Conservation (phyloP, 1,284 basidiomycete genomes). For the Trichosporon coremiiforme region DNA sequence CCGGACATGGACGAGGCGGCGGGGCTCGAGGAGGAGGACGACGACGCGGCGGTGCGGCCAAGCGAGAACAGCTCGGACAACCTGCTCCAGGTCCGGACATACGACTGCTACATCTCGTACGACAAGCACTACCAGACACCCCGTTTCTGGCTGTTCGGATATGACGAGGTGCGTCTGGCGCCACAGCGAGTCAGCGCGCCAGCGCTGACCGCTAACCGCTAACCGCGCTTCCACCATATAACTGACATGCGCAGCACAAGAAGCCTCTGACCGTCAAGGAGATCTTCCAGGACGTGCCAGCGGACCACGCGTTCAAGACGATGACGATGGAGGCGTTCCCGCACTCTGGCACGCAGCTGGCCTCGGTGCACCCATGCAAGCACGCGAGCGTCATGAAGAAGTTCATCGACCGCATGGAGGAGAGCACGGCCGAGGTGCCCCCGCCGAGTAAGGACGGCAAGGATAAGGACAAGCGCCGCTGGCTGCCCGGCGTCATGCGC, state of each 20-base stretch:
- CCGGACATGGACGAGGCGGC: conserved; percentile 83
- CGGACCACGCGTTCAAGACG: conserved; percentile 97
- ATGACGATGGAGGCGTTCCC: conserved; percentile 99
- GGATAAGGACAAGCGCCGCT: conserved; percentile 68
- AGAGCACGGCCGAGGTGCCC: conserved; percentile 63
- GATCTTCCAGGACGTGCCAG: conserved; percentile 96
- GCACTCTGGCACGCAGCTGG: conserved; percentile 80
- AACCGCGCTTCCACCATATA: too few species aligned
- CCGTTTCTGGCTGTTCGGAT: conserved; percentile 90
- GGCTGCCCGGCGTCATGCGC: conserved; percentile 67
- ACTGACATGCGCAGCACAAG: conserved; percentile 63
- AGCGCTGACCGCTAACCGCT: too few species aligned
- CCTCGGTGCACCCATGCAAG: conserved; percentile 96
- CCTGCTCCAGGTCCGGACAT: conserved; percentile 90
- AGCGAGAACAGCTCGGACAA: conserved; percentile 60
- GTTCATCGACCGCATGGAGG: conserved; percentile 98
- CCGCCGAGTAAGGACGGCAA: conserved; percentile 31
- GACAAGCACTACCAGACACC: conserved; percentile 99
- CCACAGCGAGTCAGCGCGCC: too few species aligned
- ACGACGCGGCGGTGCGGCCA: conserved; percentile 59
- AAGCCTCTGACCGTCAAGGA: conserved; percentile 80
- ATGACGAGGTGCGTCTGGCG: conserved; percentile 72
- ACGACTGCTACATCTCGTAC: conserved; percentile 98
- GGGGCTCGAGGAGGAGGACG: conserved; percentile 71
- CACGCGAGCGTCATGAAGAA: conserved; percentile 99